Base-by-base conservation (phyloP, 768 basidiomycete species). In the Neoboletus magnificus region DNA sequence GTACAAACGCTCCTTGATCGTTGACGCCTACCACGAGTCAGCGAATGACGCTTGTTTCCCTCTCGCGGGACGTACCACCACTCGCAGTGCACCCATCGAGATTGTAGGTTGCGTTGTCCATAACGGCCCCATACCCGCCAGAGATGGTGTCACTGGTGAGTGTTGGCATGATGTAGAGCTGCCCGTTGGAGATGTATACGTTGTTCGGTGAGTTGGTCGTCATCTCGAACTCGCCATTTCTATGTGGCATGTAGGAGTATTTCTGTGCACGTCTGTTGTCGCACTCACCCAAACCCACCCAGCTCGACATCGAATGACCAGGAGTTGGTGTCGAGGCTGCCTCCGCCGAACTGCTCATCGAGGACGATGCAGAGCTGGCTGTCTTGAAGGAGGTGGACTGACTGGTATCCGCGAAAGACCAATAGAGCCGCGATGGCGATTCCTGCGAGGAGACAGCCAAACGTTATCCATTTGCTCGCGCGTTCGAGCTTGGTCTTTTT, bases 121-220 rank as follows among this genome's bases (percentile, higher is more conserved):
- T 65, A 20, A 83, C 74, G 0, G 72, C 65, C 50, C 62, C 49
- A 0, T 63, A 70, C 9, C 76, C 74, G 4, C 69, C 69, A 27
- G 55, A 35, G 61, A 83, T 68, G 5, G 69, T 66, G 62, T 83
- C 81, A 39, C 77, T 73, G 7, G 83, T 84, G 56, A 85, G 75
- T 9, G 84, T 85, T 11, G 84, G 73, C 64, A 81, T 76, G 68
- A 85, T 81, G 73, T 82, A 84, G 33, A 85, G 74, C 52, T 78
- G 67, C 10, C 77, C 77, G 66, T 82, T 74, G 40, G 76, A 65
- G 44, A 80, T 68, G 71, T 76, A 81, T 4, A 75, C 64, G 63
- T 80, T 79, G 48, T 70, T 63, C 11, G 56, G 37, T 7, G 62
- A 62, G 18, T 65, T 61, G 7, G 81, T 82, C 29, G 81, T 77